Evolutionary conservation across 2,329 filamentous ascomycete species (phyloP).

Genomic region (Trichophyton verrucosum): DNA sequence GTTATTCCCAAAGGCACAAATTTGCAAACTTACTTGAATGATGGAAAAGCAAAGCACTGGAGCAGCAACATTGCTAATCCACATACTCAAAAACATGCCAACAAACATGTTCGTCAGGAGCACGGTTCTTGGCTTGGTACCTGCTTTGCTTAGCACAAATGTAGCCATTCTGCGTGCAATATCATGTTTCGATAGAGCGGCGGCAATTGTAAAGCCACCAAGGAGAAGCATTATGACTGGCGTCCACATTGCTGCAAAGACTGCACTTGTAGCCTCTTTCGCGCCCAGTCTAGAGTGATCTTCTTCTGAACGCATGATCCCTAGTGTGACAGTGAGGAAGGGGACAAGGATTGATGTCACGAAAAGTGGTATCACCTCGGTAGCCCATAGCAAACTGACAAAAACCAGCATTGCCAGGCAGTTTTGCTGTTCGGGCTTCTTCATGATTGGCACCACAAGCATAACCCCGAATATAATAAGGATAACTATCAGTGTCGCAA

Average conservation of each 20-base stretch:
- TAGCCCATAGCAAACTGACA: conserved; percentile 90
- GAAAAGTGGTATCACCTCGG: conserved; percentile 91
- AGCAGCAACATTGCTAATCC: conserved; percentile 96
- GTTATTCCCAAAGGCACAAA: not conserved
- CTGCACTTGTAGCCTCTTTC: conserved; percentile 66
- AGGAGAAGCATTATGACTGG: conserved; percentile 97
- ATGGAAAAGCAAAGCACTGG: conserved; percentile 96
- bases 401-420: conserved; percentile 89
- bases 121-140: conserved; percentile 77
- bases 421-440: conserved; percentile 82
- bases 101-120: conserved; percentile 98
- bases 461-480: conserved; percentile 62
- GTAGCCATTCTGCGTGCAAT: conserved; percentile 97
- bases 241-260: conserved; percentile 97
- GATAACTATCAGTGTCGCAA: conserved; percentile 61
- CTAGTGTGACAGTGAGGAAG: conserved; percentile 77
- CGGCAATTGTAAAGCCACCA: conserved; percentile 90
- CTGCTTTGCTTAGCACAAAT: conserved; percentile 89
- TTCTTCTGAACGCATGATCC: conserved; percentile 67
- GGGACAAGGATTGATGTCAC: conserved; percentile 90
- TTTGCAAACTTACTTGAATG: conserved; percentile 54
- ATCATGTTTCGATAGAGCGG: conserved; percentile 89
- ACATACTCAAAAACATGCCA: conserved; percentile 94
- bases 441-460: conserved; percentile 67
- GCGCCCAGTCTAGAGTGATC: conserved; percentile 59